Conservation (phyloP, 768 basidiomycete genomes). For the Xerocomus brunneocitrinus region DNA sequence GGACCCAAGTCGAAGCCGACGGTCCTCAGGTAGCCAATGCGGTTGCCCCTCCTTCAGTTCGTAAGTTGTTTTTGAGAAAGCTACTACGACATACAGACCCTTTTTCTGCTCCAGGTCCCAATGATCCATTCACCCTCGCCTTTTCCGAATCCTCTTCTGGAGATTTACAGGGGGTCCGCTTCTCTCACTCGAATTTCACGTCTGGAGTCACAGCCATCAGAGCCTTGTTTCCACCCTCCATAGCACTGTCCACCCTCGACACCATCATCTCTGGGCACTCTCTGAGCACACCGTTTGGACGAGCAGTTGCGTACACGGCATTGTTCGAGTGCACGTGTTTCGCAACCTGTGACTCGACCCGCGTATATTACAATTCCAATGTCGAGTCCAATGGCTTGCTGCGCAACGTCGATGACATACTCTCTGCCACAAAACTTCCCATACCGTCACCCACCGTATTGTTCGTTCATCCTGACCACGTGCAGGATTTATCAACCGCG, state of each 20-base stretch:
- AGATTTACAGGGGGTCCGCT: slow-evolving; percentile 53
- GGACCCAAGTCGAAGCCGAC: slow-evolving; percentile 67
- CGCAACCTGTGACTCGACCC: slow-evolving; percentile 56
- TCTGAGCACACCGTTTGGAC: slow-evolving; percentile 71
- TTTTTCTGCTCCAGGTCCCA: slow-evolving; percentile 26
- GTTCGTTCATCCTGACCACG: slow-evolving; percentile 65
- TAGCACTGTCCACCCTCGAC: slow-evolving; percentile 65
- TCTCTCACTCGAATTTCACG: slow-evolving; percentile 83
- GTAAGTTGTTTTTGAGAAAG: slow-evolving; percentile 37
- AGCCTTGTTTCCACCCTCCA: slow-evolving; percentile 69
- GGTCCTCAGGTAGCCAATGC: slow-evolving; percentile 48
- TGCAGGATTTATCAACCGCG: slow-evolving; percentile 47
- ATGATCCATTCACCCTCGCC: slow-evolving; percentile 63
- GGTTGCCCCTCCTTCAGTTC: slow-evolving; percentile 43
- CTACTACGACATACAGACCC: background rate
- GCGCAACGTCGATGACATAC: slow-evolving; percentile 44
- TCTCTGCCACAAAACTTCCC: slow-evolving; percentile 44
- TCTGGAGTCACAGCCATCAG: slow-evolving; percentile 83
- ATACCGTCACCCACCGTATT: slow-evolving; percentile 75
- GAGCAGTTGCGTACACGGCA: slow-evolving; percentile 77
- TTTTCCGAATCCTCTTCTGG: slow-evolving; percentile 55
- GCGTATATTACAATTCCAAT: slow-evolving; percentile 39
- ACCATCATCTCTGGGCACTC: slow-evolving; percentile 73
- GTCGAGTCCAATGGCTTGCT: slow-evolving; percentile 2
- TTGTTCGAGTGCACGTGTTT: slow-evolving; percentile 72